Evolutionary conservation across 1,284 basidiomycete species (phyloP), one percentile per base, ranked within the genome.

Genomic region (Meripilus lineatus): DNA sequence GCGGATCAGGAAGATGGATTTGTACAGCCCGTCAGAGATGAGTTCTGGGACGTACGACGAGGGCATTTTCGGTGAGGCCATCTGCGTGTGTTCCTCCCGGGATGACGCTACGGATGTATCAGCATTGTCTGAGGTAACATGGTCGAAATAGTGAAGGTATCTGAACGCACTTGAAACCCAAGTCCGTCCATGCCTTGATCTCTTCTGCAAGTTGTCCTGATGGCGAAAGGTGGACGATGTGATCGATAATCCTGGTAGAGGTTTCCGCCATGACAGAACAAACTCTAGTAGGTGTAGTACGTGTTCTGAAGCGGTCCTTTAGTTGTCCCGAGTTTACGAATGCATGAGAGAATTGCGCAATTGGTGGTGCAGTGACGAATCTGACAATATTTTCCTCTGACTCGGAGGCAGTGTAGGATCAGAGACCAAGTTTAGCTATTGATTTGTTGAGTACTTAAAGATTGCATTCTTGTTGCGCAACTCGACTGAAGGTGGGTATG

Each of bases 181-280:
- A 59, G n/a, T 69, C 53, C n/a, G 64, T 65, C 50, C 81, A 85
- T 40, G 75, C 69, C 18, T 68, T 58, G 1, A 75, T 66, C n/a
- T 67, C 70, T 28, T 71, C 59, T n/a, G 69, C 55, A 3, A 84
- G 64, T 1, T 74, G 67, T 0, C 74, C 80, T 2, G 81, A 76
- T 1, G 81, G 75, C 0, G 75, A 77, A n/a, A 86, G 65, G 56
- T 85, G 75, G 0, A 86, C 71, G 47, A 86, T 76, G 53, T 86
- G 83, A 49, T 86, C 83, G 14, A 85, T 59, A 6, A 61, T 75
- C 34, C 64, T 68, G 0, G 80, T 82, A 13, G 70, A 67, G 25
- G 60, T 60, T 25, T 37, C 32, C 8, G 28, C n/a, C 28, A 30
- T 30, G 28, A 30, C 28, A 30, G 28, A 10, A 30, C 28, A 30